A percentile compares a stretch with the other conserved stretches of the same genome.
Conservation (phyloP, 257 asterid species). For the Nicotiana paniculata region DNA sequence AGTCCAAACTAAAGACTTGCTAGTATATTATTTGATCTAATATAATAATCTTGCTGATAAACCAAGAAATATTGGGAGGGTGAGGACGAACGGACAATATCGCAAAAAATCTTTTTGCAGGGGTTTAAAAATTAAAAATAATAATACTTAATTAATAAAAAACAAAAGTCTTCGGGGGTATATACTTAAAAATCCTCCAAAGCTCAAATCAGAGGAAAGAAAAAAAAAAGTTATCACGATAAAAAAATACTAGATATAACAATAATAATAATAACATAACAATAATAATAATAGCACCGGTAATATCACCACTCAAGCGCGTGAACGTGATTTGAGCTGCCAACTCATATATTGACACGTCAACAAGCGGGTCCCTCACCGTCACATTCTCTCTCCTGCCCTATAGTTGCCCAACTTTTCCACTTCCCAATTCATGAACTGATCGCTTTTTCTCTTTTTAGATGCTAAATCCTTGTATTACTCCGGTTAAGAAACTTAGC, state of each 20-base stretch:
- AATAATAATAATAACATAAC: too few relatives aligned
- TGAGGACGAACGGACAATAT: neutral
- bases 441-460: constrained; percentile 8
- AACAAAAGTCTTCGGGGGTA: neutral
- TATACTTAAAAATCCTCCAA: too few relatives aligned
- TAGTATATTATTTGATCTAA: neutral
- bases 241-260: too few relatives aligned
- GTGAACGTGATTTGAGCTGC: constrained; percentile 15
- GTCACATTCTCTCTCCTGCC: constrained; percentile 38
- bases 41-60: neutral
- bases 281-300: neutral
- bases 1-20: neutral
- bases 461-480: neutral
- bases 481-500: too few relatives aligned
- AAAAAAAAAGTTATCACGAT: too few relatives aligned
- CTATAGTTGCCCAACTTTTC: constrained; percentile 36
- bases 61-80: neutral
- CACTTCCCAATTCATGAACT: constrained; percentile 20
- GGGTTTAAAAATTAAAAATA: neutral
- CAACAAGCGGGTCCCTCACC: constrained; percentile 46
- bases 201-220: too few relatives aligned
- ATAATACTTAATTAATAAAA: too few relatives aligned
- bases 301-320: neutral
- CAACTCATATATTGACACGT: constrained; percentile 36
- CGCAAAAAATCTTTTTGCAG: neutral